These are phyloP conservation scores for Escallonia rubra DNA, from an alignment of 129 eudicot genomes.

Conservation along the genomic window DNA sequence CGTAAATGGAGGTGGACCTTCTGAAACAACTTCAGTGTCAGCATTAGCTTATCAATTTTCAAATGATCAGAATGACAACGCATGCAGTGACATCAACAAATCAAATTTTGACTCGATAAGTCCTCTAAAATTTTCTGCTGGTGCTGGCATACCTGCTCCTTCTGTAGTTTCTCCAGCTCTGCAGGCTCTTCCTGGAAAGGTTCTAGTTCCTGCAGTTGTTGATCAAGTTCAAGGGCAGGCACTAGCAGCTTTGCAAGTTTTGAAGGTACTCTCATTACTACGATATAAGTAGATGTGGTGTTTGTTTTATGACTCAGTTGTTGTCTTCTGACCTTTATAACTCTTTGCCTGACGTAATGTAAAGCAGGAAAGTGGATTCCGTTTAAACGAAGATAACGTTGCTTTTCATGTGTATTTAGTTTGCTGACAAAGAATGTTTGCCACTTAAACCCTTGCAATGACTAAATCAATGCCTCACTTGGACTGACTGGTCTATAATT, in stretches of 20 bases:
- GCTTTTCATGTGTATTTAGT: background rate
- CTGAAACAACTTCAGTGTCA: conserved; percentile 20
- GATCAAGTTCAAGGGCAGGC: conserved; percentile 96
- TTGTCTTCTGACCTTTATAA: background rate
- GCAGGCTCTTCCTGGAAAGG: conserved; percentile 67
- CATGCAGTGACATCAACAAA: conserved; percentile 23
- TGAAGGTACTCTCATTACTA: conserved; percentile 54
- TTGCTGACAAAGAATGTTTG: background rate
- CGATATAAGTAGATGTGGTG: background rate
- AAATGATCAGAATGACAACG: conserved; percentile 32
- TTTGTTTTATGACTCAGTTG: background rate
- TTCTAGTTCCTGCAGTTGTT: conserved; percentile 81
- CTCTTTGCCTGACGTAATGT: background rate
- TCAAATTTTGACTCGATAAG: conserved; percentile 41
- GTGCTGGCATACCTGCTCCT: conserved; percentile 89
- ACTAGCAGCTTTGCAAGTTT: conserved; percentile 81
- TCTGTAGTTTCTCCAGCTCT: conserved; percentile 74
- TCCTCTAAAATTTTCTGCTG: conserved; percentile 40
- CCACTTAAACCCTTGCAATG: background rate
- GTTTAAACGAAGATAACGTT: background rate
- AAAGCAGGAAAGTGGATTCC: background rate
- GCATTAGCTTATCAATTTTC: conserved; percentile 33
- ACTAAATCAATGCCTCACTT: background rate
- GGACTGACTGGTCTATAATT: too few relatives aligned
- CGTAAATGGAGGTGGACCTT: conserved; percentile 20